Percentiles rank a stretch among this genome's conserved stretches.
phyloP scores from a whole-genome alignment of 2,329 filamentous ascomycete species.

The Colletotrichum sidae region DNA sequence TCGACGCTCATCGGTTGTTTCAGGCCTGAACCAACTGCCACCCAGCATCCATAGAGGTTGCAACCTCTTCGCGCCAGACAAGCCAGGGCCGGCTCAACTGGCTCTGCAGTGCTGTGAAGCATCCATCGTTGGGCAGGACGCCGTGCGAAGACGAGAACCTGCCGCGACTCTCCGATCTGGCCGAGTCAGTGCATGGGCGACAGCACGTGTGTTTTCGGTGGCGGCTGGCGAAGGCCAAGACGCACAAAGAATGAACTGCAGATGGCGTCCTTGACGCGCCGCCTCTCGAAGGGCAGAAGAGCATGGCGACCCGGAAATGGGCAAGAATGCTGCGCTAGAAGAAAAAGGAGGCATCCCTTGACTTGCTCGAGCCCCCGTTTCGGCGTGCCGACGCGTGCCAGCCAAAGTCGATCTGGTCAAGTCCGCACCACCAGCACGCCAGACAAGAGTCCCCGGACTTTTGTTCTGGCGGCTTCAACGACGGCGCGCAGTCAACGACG shows the following conservation, averaged over 20 bases:
- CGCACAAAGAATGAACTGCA: constrained; percentile 7
- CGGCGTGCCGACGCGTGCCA: constrained; percentile 14
- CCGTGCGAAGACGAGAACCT: too few species aligned
- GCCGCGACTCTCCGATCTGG: neutral
- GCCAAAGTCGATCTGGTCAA: constrained; percentile 11
- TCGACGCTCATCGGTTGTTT: constrained; percentile 25
- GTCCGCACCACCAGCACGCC: constrained; percentile 1
- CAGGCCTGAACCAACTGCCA: constrained; percentile 7
- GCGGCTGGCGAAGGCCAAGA: neutral
- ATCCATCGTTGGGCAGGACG: too few species aligned
- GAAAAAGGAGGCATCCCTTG: constrained; percentile 27
- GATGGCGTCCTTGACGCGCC: neutral
- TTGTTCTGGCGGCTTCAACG: neutral
- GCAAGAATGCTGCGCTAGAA: constrained; percentile 13
- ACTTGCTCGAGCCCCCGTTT: constrained; percentile 15
- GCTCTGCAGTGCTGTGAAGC: too few species aligned
- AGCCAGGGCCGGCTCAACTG: neutral
- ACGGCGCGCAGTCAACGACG: constrained; percentile 13
- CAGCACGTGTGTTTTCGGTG: constrained; percentile 11
- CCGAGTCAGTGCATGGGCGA: constrained; percentile 19
- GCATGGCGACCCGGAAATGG: constrained; percentile 2
- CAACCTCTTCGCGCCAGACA: constrained; percentile 7
- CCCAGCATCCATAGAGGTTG: constrained; percentile 14
- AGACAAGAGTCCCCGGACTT: neutral
- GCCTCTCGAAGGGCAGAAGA: constrained; percentile 3